These are phyloP conservation scores for Peronospora farinosa DNA, from an alignment of 352 stramenopile species.

Conservation along the genomic window DNA sequence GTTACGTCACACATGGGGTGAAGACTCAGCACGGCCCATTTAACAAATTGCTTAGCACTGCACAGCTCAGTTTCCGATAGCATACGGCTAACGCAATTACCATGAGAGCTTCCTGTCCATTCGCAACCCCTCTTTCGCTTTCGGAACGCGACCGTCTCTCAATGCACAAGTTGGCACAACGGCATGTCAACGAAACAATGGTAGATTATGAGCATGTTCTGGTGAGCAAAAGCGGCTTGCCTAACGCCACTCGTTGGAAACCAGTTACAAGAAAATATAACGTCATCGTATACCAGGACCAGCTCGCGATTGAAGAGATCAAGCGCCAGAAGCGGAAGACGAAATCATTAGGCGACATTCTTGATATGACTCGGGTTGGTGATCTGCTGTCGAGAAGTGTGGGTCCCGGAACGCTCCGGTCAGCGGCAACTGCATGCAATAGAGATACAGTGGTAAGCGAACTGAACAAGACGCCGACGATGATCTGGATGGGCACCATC, in stretches of 20 bases:
- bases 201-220: conserved; percentile 31
- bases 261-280: conserved; percentile 26
- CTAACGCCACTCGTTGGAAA: conserved; percentile 26
- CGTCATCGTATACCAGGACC: conserved; percentile 25
- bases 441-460: conserved; percentile 3
- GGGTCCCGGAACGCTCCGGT: conserved; percentile 1
- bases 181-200: conserved; percentile 21
- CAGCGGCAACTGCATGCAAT: conserved; percentile 3
- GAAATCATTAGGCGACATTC: conserved; percentile 21
- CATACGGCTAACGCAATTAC: background rate
- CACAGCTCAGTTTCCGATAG: no score
- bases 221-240: conserved; percentile 18
- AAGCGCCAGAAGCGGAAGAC: conserved; percentile 23
- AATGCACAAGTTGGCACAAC: conserved; percentile 20
- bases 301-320: conserved; percentile 22
- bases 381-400: conserved; percentile 16
- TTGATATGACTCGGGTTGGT: conserved; percentile 15
- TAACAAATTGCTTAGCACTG: conserved; percentile 9
- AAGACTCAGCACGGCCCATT: conserved; percentile 13
- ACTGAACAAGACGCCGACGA: conserved; percentile 13
- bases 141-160: conserved; percentile 23
- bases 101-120: conserved; percentile 19
- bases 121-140: conserved; percentile 24
- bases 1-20: background rate
- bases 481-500: conserved; percentile 28